Base-by-base conservation (phyloP, 192 early-diverging fungal species). In the Umbelopsis sp. region DNA sequence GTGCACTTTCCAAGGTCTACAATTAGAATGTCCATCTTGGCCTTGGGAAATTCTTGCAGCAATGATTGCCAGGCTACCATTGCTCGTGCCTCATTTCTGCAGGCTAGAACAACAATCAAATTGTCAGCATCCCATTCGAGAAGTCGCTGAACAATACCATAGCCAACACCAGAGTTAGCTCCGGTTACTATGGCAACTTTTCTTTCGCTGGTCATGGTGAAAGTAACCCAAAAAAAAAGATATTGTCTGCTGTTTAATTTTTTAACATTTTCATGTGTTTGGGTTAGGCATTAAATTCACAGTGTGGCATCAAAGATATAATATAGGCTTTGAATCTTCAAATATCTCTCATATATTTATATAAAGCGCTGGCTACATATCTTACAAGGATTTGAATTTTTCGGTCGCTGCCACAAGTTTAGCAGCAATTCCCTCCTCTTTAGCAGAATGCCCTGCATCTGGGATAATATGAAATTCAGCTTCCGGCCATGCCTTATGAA, bases 361-460 rank as follows among this genome's bases (percentile, higher is more conserved):
- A 32, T 62, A 34, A 7, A 62, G 17, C 26, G 31, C 25, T 29
- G 0, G 6, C 16, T 34, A 32, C 26, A 6, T 26, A 14, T 26
- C 2, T 62, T 34, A 62, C 56, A 62, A 31, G 12, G 11, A 66
- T 74, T 80, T 86, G 75, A 83, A 90, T 77, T 87, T 86, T 47
- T 91, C 87, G 11, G 87, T 80, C 32, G 85, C 84, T 50, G 81
- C 76, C n/a, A 91, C 85, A 10, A 91, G 78, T 51, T 75, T 56
- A 9, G 80, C 74, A 7, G 81, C 78, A 25, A 79, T 88, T 8
- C 75, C 82, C 4, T 69, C 26, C 75, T 91, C 91, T 73, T 79
- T 87, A 12, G 90, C 91, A 36, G 84, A 85, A 66, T 92, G 91
- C 20, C 91, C 91, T 20, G 84, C 80, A 71, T 85, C 82, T 2